Evolutionary conservation across 73 alveolate species (phyloP).

Genomic region (Tetrahymena borealis): DNA sequence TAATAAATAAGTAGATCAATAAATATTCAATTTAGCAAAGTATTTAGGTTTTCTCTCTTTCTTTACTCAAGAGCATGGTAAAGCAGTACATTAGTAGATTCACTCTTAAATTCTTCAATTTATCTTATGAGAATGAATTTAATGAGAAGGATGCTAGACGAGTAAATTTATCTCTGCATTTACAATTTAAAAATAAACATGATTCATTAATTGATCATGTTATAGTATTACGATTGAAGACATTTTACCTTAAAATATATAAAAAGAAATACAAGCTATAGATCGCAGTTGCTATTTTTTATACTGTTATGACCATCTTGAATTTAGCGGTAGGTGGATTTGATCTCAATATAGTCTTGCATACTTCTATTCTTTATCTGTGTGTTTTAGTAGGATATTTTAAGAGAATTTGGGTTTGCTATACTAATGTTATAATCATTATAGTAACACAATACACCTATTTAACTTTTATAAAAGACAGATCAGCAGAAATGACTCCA

Average conservation of each 20-base stretch:
- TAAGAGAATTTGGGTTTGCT: not conserved
- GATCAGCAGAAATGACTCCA: not conserved
- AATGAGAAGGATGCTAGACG: not conserved
- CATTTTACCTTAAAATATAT: not conserved
- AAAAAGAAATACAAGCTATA: not conserved
- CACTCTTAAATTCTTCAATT: not conserved
- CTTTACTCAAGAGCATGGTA: not conserved
- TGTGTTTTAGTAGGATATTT: not conserved
- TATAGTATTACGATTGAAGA: too few species aligned
- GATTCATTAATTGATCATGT: not conserved
- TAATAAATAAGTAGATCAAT: too few species aligned
- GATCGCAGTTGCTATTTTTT: not conserved
- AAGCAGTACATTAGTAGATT: not conserved
- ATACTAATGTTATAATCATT: not conserved
- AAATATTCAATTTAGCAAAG: not conserved
- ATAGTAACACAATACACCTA: not conserved
- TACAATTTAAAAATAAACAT: not conserved
- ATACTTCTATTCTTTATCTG: not conserved
- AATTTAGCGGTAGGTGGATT: not conserved
- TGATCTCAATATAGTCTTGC: not conserved
- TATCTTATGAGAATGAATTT: not conserved
- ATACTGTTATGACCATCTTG: not conserved
- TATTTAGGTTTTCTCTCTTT: not conserved
- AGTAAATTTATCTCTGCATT: not conserved
- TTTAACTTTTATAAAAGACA: not conserved